Evolutionary conservation across 805 yeast species (phyloP).

Genomic region (Candida boidinii): DNA sequence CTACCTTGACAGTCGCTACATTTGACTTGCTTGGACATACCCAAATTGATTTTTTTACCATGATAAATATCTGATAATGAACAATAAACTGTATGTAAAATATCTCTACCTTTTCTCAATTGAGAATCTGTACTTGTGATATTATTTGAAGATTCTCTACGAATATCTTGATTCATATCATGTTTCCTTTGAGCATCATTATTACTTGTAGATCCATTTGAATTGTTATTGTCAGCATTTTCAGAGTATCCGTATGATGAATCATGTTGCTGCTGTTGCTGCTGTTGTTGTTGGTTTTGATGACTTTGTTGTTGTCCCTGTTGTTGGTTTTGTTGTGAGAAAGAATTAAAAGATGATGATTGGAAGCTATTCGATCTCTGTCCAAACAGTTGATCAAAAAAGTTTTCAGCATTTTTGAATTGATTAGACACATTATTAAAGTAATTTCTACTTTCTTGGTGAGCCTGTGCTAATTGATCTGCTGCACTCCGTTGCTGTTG

Average conservation of each 20-base stretch:
- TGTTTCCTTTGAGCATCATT: no score
- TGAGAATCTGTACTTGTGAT: no score
- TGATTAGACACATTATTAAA: neutral
- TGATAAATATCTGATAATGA: slow-evolving; percentile 46
- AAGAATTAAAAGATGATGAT: no score
- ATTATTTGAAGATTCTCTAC: no score
- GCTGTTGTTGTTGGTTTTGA: neutral
- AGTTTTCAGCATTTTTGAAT: slow-evolving; percentile 16
- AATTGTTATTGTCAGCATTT: no score
- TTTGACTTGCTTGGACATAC: slow-evolving; percentile 38
- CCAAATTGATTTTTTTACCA: slow-evolving; percentile 50
- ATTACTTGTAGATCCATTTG: no score
- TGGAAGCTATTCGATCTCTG: neutral
- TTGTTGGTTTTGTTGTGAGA: no score
- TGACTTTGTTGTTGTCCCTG: no score
- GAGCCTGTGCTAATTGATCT: no score
- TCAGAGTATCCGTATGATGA: neutral
- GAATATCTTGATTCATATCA: no score
- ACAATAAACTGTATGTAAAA: slow-evolving; percentile 45
- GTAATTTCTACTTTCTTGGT: neutral
- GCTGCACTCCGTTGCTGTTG: neutral
- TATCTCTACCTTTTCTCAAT: slow-evolving; percentile 39
- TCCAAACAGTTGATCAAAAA: slow-evolving; percentile 25
- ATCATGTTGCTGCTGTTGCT: slow-evolving; percentile 1
- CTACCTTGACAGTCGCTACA: slow-evolving; percentile 44